Conservation (phyloP, 371 early-diverging fungal genomes). For the Mucor piriformis region DNA sequence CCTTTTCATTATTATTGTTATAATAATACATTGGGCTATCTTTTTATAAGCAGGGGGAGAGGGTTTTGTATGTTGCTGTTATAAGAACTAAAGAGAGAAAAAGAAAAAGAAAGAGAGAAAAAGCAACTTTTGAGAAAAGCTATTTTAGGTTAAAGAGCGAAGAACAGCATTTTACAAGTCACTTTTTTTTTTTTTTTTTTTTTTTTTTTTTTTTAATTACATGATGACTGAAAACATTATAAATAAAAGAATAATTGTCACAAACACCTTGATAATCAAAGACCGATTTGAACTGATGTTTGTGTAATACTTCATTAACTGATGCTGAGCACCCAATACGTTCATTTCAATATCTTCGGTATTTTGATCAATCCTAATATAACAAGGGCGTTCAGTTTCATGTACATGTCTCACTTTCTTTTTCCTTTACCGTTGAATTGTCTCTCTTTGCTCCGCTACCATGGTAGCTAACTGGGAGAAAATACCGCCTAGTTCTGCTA, state of each 20-base stretch:
- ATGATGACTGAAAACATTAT: slow-evolving; percentile 45
- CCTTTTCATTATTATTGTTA: slow-evolving; percentile 13
- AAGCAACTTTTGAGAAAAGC: too few relatives aligned
- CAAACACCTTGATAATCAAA: slow-evolving; percentile 93
- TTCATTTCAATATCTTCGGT: slow-evolving; percentile 91
- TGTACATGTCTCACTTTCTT: too few relatives aligned
- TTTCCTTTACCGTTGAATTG: slow-evolving; percentile 74
- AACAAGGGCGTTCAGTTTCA: neutral
- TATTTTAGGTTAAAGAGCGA: too few relatives aligned
- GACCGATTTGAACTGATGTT: slow-evolving; percentile 90
- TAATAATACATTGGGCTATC: slow-evolving; percentile 13
- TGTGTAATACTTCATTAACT: slow-evolving; percentile 87
- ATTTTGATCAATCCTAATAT: slow-evolving; percentile 88
- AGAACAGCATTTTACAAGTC: too few relatives aligned
- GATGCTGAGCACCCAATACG: slow-evolving; percentile 86
- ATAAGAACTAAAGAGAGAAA: too few relatives aligned
- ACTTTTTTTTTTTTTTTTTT: too few relatives aligned
- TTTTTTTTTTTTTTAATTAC: slow-evolving; percentile 23
- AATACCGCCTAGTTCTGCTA: slow-evolving; percentile 94
- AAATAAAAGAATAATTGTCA: slow-evolving; percentile 72
- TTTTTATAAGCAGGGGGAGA: neutral
- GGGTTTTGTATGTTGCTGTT: too few relatives aligned
- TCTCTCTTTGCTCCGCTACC: slow-evolving; percentile 93
- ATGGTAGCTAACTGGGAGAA: slow-evolving; percentile 92
- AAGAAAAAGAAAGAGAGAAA: too few relatives aligned